phyloP scores from a whole-genome alignment of 2,329 filamentous ascomycete genomes.

The Pseudocercospora fijiensis region DNA sequence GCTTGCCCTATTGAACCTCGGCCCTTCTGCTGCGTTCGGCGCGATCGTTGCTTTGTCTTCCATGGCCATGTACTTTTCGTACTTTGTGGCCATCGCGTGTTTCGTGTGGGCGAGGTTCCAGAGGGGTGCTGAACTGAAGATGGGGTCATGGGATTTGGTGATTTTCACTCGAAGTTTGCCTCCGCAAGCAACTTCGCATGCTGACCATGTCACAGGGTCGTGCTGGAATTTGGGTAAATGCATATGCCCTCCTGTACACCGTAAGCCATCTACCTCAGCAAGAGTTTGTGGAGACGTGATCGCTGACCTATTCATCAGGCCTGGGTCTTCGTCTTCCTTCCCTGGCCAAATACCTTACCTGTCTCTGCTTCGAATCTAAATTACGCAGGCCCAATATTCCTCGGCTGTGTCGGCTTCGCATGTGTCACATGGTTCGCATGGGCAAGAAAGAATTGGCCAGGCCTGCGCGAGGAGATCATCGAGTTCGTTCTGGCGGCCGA shows the following conservation, averaged over 20 bases:
- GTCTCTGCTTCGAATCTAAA: conserved; percentile 49
- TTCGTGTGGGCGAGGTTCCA: conserved; percentile 40
- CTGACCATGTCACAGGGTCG: conserved; percentile 20
- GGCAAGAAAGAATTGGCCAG: conserved; percentile 6
- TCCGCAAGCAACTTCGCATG: not conserved
- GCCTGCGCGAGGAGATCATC: not conserved
- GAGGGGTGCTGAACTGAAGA: conserved; percentile 32
- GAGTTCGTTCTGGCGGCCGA: conserved; percentile 8
- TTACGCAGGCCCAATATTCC: conserved; percentile 30
- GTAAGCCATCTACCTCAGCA: conserved; percentile 14
- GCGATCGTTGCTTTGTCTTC: conserved; percentile 44
- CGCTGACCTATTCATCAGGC: not conserved
- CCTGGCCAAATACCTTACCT: conserved; percentile 45
- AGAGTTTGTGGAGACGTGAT: too few relatives aligned
- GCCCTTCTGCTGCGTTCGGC: conserved; percentile 44
- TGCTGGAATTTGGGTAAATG: conserved; percentile 43
- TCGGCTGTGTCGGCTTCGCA: not conserved
- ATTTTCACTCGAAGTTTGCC: not conserved
- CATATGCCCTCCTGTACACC: conserved; percentile 42
- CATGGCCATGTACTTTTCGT: conserved; percentile 42
- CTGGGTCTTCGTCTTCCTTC: conserved; percentile 51
- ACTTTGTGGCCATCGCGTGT: conserved; percentile 40
- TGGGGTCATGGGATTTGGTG: conserved; percentile 41
- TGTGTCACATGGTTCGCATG: not conserved
- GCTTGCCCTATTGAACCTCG: conserved; percentile 41